A percentile compares a stretch with the other conserved stretches of the same genome.
Evolutionary conservation across 805 yeast genomes (phyloP).

Genomic region (Candida maesae): DNA sequence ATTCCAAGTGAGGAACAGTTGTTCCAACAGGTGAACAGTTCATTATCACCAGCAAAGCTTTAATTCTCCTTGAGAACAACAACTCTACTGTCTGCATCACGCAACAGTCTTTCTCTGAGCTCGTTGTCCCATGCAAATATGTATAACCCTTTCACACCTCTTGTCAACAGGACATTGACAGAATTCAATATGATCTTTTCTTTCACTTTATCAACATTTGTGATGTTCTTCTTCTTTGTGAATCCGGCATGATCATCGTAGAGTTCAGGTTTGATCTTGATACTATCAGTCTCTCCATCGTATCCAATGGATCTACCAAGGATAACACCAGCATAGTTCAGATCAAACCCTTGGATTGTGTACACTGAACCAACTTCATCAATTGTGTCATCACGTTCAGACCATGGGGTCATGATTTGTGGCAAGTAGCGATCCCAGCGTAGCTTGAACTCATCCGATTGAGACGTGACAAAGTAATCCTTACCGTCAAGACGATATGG

Average conservation of each 20-base stretch:
- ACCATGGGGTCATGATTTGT: slow-evolving; percentile 39
- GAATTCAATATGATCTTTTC: slow-evolving; percentile 41
- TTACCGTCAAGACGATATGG: slow-evolving; percentile 43
- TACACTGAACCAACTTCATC: slow-evolving; percentile 47
- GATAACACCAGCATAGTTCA: slow-evolving; percentile 44
- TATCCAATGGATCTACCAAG: slow-evolving; percentile 41
- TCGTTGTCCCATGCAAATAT: slow-evolving; percentile 40
- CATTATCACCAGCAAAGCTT: neutral
- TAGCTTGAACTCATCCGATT: slow-evolving; percentile 36
- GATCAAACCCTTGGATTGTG: slow-evolving; percentile 45
- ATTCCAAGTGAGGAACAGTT: slow-evolving; percentile 5
- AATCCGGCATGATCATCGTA: slow-evolving; percentile 47
- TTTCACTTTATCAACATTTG: slow-evolving; percentile 34
- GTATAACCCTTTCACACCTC: slow-evolving; percentile 42
- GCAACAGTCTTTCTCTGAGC: slow-evolving; percentile 32
- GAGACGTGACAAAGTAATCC: slow-evolving; percentile 42
- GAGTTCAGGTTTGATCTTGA: slow-evolving; percentile 33
- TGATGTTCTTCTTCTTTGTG: slow-evolving; percentile 38
- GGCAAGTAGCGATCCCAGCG: slow-evolving; percentile 47
- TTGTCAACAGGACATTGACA: slow-evolving; percentile 40
- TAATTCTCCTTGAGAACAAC: slow-evolving; percentile 3
- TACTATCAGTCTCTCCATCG: slow-evolving; percentile 32
- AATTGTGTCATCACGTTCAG: slow-evolving; percentile 41
- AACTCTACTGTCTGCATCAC: slow-evolving; percentile 13
- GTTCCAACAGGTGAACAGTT: slow-evolving; percentile 1